These are phyloP conservation scores for Musa balbisiana DNA, from an alignment of 202 grass and related monocot species.

Conservation along the genomic window DNA sequence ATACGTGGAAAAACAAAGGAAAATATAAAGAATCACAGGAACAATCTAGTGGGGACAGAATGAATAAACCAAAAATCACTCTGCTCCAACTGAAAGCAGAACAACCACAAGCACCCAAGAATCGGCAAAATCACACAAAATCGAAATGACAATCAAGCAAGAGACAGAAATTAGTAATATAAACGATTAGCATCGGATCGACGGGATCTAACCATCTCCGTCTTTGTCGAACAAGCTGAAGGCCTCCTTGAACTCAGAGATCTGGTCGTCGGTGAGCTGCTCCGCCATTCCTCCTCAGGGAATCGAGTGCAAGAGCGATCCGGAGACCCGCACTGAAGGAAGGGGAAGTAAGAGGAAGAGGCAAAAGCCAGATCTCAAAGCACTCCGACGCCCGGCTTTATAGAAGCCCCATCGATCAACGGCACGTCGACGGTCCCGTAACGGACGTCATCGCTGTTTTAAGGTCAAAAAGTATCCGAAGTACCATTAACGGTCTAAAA, in stretches of 20 bases:
- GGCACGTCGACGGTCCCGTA: not conserved
- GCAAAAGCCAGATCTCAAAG: not conserved
- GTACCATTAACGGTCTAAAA: too few species aligned
- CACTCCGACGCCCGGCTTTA: not conserved
- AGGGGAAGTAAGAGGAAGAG: too few species aligned
- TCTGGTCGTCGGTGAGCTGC: not conserved
- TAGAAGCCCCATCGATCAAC: not conserved
- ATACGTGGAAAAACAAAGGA: too few species aligned
- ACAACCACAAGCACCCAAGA: not conserved
- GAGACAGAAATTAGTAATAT: not conserved
- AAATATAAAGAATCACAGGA: too few species aligned
- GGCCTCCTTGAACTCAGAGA: conserved; percentile 12
- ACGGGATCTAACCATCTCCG: conserved; percentile 1
- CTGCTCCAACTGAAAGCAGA: too few species aligned
- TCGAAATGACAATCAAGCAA: not conserved
- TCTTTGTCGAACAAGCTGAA: conserved; percentile 12
- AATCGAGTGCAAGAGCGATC: not conserved
- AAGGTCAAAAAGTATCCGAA: not conserved
- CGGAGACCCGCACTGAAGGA: not conserved
- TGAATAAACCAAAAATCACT: too few species aligned
- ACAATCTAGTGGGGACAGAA: too few species aligned
- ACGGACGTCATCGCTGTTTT: not conserved
- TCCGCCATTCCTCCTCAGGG: not conserved
- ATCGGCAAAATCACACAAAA: not conserved
- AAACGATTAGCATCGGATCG: not conserved